These are phyloP conservation scores for Cryptococcus sp. DNA, from an alignment of 1,284 basidiomycete genomes.

Conservation along the genomic window DNA sequence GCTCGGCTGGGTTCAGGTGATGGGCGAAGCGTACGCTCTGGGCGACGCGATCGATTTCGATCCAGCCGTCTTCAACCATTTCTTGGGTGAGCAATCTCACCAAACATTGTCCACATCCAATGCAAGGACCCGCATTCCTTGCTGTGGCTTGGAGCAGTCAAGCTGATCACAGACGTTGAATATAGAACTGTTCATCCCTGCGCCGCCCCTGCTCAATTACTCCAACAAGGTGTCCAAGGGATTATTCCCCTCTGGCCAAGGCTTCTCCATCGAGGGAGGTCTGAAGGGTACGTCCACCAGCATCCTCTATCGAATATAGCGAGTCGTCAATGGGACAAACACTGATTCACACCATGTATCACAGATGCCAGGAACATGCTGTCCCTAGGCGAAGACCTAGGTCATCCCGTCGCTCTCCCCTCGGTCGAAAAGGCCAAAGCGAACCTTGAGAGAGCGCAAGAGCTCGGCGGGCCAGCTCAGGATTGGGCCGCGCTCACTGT, in stretches of 20 bases:
- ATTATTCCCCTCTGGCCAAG: conserved; percentile 27
- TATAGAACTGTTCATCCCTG: conserved; percentile 38
- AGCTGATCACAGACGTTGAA: background rate
- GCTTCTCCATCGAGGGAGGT: conserved; percentile 40
- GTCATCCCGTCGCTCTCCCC: conserved; percentile 29
- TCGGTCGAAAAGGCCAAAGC: conserved; percentile 30
- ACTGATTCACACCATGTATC: background rate
- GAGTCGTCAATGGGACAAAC: background rate
- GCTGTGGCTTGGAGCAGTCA: background rate
- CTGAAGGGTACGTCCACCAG: conserved; percentile 37
- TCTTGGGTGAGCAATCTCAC: conserved; percentile 5
- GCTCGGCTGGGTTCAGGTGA: conserved; percentile 44
- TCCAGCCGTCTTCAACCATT: conserved; percentile 15
- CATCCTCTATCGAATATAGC: background rate
- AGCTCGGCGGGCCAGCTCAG: conserved; percentile 27
- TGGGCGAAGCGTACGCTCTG: conserved; percentile 44
- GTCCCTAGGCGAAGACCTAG: conserved; percentile 28
- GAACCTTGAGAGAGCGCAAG: conserved; percentile 32
- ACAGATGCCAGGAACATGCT: conserved; percentile 31
- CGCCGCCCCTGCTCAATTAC: conserved; percentile 42
- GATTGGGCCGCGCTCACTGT: conserved; percentile 33
- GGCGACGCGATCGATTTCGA: conserved; percentile 39
- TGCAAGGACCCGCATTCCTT: background rate
- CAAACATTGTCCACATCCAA: background rate
- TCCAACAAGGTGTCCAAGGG: conserved; percentile 44